phyloP scores from a whole-genome alignment of 768 basidiomycete genomes.

The Sporobolomyces roseus region DNA sequence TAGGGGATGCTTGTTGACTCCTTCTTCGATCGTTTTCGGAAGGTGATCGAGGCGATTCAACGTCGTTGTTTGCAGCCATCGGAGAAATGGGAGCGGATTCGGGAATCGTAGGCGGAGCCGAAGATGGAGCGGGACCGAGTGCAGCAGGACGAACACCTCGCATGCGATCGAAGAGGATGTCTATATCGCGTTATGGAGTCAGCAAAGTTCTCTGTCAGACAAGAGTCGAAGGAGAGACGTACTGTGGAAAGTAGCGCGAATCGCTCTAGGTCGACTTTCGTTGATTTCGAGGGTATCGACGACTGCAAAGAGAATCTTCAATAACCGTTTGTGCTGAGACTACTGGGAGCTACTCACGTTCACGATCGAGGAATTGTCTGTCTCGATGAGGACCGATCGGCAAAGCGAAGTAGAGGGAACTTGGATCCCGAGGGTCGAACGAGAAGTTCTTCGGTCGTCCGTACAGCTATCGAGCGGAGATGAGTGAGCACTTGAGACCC shows the following conservation, averaged over 20 bases:
- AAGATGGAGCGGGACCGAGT: conserved; percentile 1
- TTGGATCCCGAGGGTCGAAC: conserved; percentile 80
- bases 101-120: not conserved
- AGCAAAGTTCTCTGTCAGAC: not conserved
- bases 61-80: not conserved
- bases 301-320: conserved; percentile 11
- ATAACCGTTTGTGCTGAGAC: too few relatives aligned
- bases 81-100: conserved; percentile 14
- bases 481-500: too few relatives aligned
- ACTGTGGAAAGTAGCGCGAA: conserved; percentile 42
- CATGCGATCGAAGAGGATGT: conserved; percentile 43
- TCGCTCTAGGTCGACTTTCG: conserved; percentile 32
- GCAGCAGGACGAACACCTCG: conserved; percentile 23
- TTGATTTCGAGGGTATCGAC: conserved; percentile 37
- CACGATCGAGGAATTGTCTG: conserved; percentile 83
- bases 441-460: conserved; percentile 79
- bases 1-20: conserved; percentile 14
- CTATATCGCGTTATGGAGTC: not conserved
- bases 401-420: conserved; percentile 88
- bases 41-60: not conserved
- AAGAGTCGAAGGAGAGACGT: not conserved
- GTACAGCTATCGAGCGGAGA: conserved; percentile 78
- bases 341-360: conserved; percentile 52
- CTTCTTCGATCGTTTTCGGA: conserved; percentile 5
- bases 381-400: conserved; percentile 79